Percentiles rank a stretch among this genome's conserved stretches.
phyloP scores from a whole-genome alignment of 495 filamentous ascomycete species.

The Neurospora hispaniola region DNA sequence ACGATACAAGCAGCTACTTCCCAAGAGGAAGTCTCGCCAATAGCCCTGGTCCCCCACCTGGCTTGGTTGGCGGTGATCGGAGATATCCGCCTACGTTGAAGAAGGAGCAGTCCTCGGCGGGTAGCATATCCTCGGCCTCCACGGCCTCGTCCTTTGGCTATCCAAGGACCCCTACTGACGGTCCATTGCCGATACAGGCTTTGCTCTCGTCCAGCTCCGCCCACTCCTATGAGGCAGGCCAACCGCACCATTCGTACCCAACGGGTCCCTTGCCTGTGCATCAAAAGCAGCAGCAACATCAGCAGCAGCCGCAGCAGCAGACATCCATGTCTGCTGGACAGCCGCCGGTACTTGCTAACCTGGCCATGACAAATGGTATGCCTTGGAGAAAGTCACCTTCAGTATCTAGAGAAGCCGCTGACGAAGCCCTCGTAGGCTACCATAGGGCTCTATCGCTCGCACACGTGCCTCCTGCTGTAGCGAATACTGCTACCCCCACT shows the following conservation, averaged over 20 bases:
- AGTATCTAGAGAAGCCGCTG: conserved; percentile 1
- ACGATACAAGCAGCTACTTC: conserved; percentile 15
- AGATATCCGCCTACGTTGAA: conserved; percentile 19
- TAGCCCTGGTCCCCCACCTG: conserved; percentile 11
- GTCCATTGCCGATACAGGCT: conserved; percentile 36
- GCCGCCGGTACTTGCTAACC: neutral
- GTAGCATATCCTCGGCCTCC: conserved; percentile 25
- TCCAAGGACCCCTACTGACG: conserved; percentile 33
- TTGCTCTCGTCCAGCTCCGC: conserved; percentile 30
- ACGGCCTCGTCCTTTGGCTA: conserved; percentile 15
- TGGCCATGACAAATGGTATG: conserved; percentile 15
- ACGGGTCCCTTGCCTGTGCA: neutral
- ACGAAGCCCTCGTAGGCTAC: conserved; percentile 13
- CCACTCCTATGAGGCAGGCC: conserved; percentile 10
- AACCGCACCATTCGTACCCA: conserved; percentile 5
- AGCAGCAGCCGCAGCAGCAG: neutral
- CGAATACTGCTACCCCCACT: neutral
- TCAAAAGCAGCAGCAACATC: neutral
- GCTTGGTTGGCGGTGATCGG: conserved; percentile 5
- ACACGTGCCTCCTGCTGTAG: neutral
- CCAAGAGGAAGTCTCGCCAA: conserved; percentile 4
- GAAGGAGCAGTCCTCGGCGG: conserved; percentile 29
- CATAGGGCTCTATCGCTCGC: conserved; percentile 6
- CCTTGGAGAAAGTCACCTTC: neutral
- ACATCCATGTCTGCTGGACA: neutral